Percentiles rank a stretch among this genome's conserved stretches.
phyloP scores from a whole-genome alignment of 1,284 basidiomycete genomes.

The Pseudomicrostroma phylloplanum region DNA sequence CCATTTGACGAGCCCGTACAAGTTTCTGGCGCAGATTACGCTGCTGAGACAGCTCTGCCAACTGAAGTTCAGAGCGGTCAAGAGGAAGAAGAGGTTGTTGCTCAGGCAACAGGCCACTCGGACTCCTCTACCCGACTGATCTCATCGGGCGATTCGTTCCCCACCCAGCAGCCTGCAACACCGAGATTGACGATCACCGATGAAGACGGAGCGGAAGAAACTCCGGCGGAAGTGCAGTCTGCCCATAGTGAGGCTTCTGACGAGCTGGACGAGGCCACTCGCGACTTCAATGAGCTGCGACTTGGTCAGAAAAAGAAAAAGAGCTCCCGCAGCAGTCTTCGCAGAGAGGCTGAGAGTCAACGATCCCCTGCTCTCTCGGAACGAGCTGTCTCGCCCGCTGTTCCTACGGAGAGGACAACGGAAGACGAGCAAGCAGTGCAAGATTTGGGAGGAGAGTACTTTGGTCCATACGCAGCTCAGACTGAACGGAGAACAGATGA shows the following conservation, averaged over 20 bases:
- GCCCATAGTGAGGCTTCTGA: not conserved
- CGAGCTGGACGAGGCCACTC: not conserved
- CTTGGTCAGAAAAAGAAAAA: not conserved
- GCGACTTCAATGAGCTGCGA: not conserved
- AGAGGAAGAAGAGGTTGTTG: too few relatives aligned
- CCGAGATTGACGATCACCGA: constrained; percentile 25
- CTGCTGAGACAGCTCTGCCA: not conserved
- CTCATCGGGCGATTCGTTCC: constrained; percentile 8
- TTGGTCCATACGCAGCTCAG: not conserved
- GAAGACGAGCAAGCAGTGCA: too few relatives aligned
- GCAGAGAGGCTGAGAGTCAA: not conserved
- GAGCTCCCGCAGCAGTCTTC: not conserved
- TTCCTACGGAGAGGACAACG: too few relatives aligned
- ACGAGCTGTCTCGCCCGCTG: too few relatives aligned
- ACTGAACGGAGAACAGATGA: not conserved
- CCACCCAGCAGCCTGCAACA: constrained; percentile 15
- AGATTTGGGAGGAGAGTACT: too few relatives aligned
- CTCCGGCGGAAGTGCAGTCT: not conserved
- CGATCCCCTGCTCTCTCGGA: too few relatives aligned
- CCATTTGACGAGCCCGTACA: not conserved
- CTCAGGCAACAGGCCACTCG: too few relatives aligned
- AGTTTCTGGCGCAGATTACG: not conserved
- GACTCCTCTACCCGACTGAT: too few relatives aligned
- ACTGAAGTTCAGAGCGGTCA: not conserved
- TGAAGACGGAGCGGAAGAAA: constrained; percentile 10